These are phyloP conservation scores for Macaranga tanarius DNA, from an alignment of 441 rosid genomes.

Conservation along the genomic window DNA sequence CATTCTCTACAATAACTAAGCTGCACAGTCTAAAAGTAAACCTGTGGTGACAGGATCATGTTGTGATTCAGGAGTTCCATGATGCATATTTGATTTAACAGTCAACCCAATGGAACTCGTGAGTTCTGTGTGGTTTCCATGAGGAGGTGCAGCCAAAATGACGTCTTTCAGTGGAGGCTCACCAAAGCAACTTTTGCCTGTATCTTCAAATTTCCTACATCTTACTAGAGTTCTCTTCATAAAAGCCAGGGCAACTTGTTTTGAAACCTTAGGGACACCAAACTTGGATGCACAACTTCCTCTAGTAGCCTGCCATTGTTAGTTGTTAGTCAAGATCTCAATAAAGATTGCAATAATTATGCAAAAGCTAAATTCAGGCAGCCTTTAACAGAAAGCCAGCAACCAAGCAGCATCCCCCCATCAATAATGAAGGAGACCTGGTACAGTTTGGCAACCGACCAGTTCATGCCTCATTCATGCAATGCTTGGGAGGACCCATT, in stretches of 20 bases:
- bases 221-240: slow-evolving; percentile 53
- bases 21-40: slow-evolving; percentile 20
- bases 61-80: slow-evolving; percentile 26
- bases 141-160: slow-evolving; percentile 37
- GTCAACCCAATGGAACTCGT: slow-evolving; percentile 17
- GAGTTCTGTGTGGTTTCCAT: slow-evolving; percentile 29
- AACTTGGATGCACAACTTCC: slow-evolving; percentile 44
- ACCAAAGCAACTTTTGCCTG: slow-evolving; percentile 57
- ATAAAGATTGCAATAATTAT: background rate
- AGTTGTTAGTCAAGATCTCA: slow-evolving; percentile 10
- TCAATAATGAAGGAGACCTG: background rate
- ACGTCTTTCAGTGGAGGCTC: slow-evolving; percentile 52
- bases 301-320: slow-evolving; percentile 46
- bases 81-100: slow-evolving; percentile 18
- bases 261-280: slow-evolving; percentile 50
- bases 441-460: too few species aligned
- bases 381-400: background rate
- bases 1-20: background rate
- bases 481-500: background rate
- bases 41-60: slow-evolving; percentile 31
- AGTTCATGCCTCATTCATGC: background rate
- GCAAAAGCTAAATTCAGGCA: background rate
- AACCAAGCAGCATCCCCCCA: background rate
- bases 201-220: slow-evolving; percentile 52
- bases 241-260: slow-evolving; percentile 50